Conservation (phyloP, 179 eudicot genomes). For the Monotropa hypopitys region DNA sequence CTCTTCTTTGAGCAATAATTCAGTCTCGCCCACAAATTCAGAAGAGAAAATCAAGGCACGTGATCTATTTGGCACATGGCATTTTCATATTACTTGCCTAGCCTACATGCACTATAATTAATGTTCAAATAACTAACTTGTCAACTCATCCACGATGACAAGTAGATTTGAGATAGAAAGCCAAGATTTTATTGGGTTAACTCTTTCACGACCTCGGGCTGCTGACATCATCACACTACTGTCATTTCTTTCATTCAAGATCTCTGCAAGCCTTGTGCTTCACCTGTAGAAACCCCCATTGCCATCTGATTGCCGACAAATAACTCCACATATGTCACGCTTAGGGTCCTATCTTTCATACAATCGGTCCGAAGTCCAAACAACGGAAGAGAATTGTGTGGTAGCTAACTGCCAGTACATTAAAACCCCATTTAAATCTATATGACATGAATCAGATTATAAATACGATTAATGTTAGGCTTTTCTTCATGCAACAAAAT, state of each 20-base stretch:
- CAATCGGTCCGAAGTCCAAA: too few relatives aligned
- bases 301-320: too few relatives aligned
- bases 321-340: too few relatives aligned
- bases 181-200: not conserved
- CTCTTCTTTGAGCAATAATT: not conserved
- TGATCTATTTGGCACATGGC: not conserved
- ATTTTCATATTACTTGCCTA: not conserved
- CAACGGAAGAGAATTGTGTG: too few relatives aligned
- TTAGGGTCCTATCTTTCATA: too few relatives aligned
- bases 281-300: not conserved
- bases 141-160: not conserved
- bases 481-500: too few relatives aligned
- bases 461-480: too few relatives aligned
- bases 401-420: too few relatives aligned
- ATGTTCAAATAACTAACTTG: not conserved
- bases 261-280: not conserved
- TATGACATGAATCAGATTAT: too few relatives aligned
- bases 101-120: not conserved
- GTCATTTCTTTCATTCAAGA: not conserved
- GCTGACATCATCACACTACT: not conserved
- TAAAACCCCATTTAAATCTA: too few relatives aligned
- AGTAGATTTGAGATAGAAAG: not conserved
- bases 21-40: not conserved
- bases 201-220: not conserved
- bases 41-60: not conserved